Conservation (phyloP, 2,329 filamentous ascomycete genomes). For the Colletotrichum lupini region DNA sequence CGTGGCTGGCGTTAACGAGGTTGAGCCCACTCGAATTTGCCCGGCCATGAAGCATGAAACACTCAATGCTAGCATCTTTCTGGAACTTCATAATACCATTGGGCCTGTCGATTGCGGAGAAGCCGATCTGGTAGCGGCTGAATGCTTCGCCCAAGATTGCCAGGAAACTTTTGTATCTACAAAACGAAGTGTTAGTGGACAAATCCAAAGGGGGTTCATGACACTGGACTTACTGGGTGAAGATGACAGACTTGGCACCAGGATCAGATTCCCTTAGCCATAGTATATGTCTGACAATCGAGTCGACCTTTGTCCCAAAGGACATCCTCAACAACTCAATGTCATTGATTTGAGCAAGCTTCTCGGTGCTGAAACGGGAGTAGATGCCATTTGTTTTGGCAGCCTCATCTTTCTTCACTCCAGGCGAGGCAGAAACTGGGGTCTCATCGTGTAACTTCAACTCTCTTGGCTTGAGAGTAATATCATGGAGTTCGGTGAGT, state of each 20-base stretch:
- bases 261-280: constrained; percentile 89
- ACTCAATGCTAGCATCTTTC: constrained; percentile 77
- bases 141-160: constrained; percentile 79
- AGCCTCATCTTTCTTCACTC: background rate
- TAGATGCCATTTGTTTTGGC: constrained; percentile 72
- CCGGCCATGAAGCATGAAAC: constrained; percentile 89
- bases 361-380: constrained; percentile 76
- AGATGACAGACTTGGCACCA: constrained; percentile 91
- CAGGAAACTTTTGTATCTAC: constrained; percentile 79
- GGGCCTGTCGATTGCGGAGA: constrained; percentile 74
- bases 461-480: constrained; percentile 82
- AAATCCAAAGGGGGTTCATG: background rate
- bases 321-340: constrained; percentile 79
- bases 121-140: constrained; percentile 76
- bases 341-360: constrained; percentile 83
- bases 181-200: constrained; percentile 27
- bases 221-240: constrained; percentile 72
- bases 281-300: constrained; percentile 80
- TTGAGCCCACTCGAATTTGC: constrained; percentile 91
- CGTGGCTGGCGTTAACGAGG: constrained; percentile 90
- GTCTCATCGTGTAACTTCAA: constrained; percentile 68
- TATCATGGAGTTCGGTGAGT: constrained; percentile 80
- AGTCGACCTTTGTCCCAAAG: constrained; percentile 93
- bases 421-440: constrained; percentile 20
- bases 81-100: constrained; percentile 82